Conservation (phyloP, 495 filamentous ascomycete genomes). For the Glutinoglossum americanum region DNA sequence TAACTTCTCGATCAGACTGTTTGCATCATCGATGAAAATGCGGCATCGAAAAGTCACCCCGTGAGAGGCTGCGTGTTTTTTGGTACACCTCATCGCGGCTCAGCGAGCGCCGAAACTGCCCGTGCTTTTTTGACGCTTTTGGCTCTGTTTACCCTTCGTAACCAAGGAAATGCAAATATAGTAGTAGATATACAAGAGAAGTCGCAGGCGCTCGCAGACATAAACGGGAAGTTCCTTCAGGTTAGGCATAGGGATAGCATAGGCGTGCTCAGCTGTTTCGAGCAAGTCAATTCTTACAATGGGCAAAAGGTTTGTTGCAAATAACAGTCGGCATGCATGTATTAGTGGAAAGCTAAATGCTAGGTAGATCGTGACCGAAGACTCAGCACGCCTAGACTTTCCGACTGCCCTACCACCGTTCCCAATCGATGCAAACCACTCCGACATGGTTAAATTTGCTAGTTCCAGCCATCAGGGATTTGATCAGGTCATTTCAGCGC, state of each 20-base stretch:
- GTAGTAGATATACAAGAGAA: not conserved
- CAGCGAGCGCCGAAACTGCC: not conserved
- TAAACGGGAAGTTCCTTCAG: not conserved
- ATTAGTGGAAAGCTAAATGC: too few species aligned
- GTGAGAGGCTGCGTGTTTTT: not conserved
- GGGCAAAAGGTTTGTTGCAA: not conserved
- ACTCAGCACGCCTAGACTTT: not conserved
- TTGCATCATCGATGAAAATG: not conserved
- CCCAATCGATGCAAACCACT: not conserved
- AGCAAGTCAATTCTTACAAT: not conserved
- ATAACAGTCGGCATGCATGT: not conserved
- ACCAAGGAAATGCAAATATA: not conserved
- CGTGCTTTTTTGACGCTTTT: not conserved
- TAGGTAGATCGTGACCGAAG: not conserved
- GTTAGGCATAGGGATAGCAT: not conserved
- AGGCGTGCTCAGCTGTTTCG: not conserved
- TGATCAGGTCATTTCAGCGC: not conserved
- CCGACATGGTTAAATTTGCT: not conserved
- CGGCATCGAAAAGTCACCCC: not conserved
- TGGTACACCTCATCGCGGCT: not conserved
- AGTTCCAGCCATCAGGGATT: not conserved
- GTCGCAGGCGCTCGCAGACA: not conserved
- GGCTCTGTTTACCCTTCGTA: not conserved
- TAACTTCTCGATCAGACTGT: not conserved
- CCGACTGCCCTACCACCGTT: not conserved